Conservation (phyloP, 352 stramenopile species). For the Phytophthora rubi region DNA sequence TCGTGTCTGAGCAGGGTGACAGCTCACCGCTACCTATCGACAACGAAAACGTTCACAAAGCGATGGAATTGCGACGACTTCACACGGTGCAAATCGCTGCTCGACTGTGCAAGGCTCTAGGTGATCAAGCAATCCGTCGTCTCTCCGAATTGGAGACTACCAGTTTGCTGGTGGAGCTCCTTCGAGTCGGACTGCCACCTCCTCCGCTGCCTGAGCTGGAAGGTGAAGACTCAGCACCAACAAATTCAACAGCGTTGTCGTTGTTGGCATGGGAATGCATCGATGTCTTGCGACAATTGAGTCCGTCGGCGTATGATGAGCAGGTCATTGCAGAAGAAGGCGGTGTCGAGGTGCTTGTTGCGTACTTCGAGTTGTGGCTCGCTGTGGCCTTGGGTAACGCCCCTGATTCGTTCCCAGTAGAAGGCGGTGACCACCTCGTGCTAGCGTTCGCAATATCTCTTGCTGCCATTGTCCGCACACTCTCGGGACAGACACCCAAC, state of each 20-base stretch:
- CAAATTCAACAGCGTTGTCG: conserved; percentile 13
- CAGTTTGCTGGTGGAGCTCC: conserved; percentile 42
- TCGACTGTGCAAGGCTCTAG: conserved; percentile 40
- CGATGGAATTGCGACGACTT: conserved; percentile 9
- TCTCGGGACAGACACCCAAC: conserved; percentile 33
- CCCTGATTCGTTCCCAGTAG: conserved; percentile 8
- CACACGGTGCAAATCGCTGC: conserved; percentile 33
- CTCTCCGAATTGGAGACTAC: conserved; percentile 55
- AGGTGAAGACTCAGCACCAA: background rate
- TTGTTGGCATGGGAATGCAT: conserved; percentile 42
- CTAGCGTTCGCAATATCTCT: conserved; percentile 25
- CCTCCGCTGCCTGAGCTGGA: conserved; percentile 3
- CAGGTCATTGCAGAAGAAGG: conserved; percentile 48
- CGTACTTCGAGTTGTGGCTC: conserved; percentile 47
- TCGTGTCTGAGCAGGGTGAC: conserved; percentile 3
- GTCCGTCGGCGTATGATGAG: conserved; percentile 41
- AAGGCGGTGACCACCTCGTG: conserved; percentile 28
- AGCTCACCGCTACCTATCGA: conserved; percentile 14
- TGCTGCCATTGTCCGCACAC: conserved; percentile 21
- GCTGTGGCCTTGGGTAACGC: conserved; percentile 22
- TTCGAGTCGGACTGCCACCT: conserved; percentile 34
- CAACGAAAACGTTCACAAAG: background rate
- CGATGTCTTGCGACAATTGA: conserved; percentile 50
- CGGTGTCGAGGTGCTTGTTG: conserved; percentile 48
- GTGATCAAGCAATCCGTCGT: conserved; percentile 39